Evolutionary conservation across 2,329 filamentous ascomycete genomes (phyloP).

Genomic region (Colletotrichum gigasporum): DNA sequence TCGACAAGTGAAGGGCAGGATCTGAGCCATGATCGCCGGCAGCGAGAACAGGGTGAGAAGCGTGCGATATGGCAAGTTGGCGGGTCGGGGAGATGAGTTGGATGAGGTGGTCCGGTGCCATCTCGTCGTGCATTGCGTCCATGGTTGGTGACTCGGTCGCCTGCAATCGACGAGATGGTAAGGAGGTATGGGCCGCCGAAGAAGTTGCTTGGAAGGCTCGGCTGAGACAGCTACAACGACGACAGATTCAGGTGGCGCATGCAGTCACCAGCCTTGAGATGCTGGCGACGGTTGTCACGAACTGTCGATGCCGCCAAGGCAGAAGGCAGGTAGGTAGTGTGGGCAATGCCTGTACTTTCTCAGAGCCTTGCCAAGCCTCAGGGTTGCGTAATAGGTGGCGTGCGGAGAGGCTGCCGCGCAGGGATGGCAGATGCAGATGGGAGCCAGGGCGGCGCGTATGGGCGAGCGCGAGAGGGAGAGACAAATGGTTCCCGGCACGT

Average conservation of each 20-base stretch:
- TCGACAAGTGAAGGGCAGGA: constrained; percentile 34
- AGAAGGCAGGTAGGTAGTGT: too few relatives aligned
- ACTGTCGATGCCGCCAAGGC: too few relatives aligned
- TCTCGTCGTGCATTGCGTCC: constrained; percentile 31
- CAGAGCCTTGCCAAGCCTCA: neutral
- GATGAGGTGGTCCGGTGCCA: constrained; percentile 43
- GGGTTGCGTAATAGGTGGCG: neutral
- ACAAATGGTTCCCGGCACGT: neutral
- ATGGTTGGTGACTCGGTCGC: constrained; percentile 21
- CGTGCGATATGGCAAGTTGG: constrained; percentile 39
- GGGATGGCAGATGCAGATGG: neutral
- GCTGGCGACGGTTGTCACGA: neutral
- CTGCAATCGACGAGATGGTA: constrained; percentile 19
- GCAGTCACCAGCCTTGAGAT: neutral
- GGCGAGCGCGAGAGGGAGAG: neutral
- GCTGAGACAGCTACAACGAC: neutral
- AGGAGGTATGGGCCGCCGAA: neutral
- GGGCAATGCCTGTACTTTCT: too few relatives aligned
- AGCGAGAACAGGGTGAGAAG: neutral
- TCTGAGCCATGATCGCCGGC: constrained; percentile 15
- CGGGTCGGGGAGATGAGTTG: constrained; percentile 46
- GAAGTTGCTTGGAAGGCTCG: neutral
- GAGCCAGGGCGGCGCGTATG: too few relatives aligned
- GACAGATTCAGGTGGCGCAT: neutral
- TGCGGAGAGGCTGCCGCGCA: neutral